A percentile compares a stretch with the other conserved stretches of the same genome.
Conservation (phyloP, 2,329 filamentous ascomycete species). For the Orbilia quercus region DNA sequence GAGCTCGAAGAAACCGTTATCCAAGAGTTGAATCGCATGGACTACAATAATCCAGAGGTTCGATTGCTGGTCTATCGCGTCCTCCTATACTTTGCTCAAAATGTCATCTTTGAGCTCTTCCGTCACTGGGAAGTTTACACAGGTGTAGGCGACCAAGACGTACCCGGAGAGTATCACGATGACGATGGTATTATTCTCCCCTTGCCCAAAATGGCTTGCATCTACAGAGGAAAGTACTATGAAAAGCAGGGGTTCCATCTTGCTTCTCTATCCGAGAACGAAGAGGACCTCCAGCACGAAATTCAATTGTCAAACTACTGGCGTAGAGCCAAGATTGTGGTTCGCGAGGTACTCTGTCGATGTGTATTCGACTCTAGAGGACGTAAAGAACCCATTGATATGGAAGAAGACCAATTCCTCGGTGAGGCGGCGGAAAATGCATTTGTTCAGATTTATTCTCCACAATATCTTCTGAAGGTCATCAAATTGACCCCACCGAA, state of each 20-base stretch:
- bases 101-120: conserved; percentile 19
- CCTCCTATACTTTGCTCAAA: conserved; percentile 14
- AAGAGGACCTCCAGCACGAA: conserved; percentile 6
- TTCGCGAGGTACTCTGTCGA: conserved; percentile 20
- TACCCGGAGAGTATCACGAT: conserved; percentile 16
- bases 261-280: conserved; percentile 2
- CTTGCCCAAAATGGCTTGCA: conserved; percentile 9
- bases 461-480: conserved; percentile 6
- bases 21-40: conserved; percentile 1
- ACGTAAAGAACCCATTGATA: conserved; percentile 9
- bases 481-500: conserved; percentile 10
- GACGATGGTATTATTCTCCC: conserved; percentile 19
- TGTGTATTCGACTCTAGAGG: conserved; percentile 6
- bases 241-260: conserved; percentile 20
- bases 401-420: conserved; percentile 17
- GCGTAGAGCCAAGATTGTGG: conserved; percentile 17
- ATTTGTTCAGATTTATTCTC: conserved; percentile 13
- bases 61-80: conserved; percentile 1
- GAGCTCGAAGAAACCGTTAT: conserved; percentile 11
- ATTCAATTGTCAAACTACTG: conserved; percentile 14
- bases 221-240: conserved; percentile 12
- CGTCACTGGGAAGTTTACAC: conserved; percentile 23
- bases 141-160: conserved; percentile 12
- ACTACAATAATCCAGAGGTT: conserved; percentile 9
- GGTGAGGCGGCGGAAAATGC: conserved; percentile 15